Base-by-base conservation (phyloP, 2,329 filamentous ascomycete species). In the Ophiobolus disseminans region DNA sequence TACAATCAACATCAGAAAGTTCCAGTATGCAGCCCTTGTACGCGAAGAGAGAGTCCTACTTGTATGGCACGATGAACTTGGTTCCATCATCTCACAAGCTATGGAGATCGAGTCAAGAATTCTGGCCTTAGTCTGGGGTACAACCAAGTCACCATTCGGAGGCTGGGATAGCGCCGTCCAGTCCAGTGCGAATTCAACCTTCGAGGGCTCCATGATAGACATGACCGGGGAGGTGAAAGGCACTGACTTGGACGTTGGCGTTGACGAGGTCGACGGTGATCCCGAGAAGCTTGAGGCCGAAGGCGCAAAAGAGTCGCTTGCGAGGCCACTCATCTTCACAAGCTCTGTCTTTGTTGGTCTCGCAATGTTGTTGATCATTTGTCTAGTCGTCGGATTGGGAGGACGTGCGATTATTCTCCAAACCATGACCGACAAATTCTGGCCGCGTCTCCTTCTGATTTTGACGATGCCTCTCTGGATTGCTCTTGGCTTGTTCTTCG, bases 21-120 rank as follows among this genome's bases (percentile, higher is more conserved):
- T 89, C 68, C 89, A 92, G 67, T 91, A 89, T 61, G 89, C 88
- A 4, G 89, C 89, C 13, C 91, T 92, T 64, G 82, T 92, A 35
- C 86, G 87, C 1, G 83, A 83, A 0, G 86, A 90, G 55, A 83
- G 84, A 4, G 76, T 91, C 3, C 76, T 92, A 2, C 78, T 92
- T 1, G 88, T 92, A 1, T 92, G 89, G 89, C 89, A 92, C 53
- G 89, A 92, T 60, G 87, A 91, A 45, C 82, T 88, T 2, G 77
- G 86, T 44, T 86, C 90, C 60, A 77, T 92, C 11, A 79, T 91
- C 6, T 76, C 82, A 45, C 80, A 88, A 45, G 89, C 88, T 36
- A 86, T 86, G 69, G 79, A 80, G 17, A 90, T 92, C 50, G 88
- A 92, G 72, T 82, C 82, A 1, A 87, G 91, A 70, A 78, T 92